Evolutionary conservation across 345 rosid species (phyloP), one percentile per base, ranked within the genome.

Genomic region (Dimocarpus longan): DNA sequence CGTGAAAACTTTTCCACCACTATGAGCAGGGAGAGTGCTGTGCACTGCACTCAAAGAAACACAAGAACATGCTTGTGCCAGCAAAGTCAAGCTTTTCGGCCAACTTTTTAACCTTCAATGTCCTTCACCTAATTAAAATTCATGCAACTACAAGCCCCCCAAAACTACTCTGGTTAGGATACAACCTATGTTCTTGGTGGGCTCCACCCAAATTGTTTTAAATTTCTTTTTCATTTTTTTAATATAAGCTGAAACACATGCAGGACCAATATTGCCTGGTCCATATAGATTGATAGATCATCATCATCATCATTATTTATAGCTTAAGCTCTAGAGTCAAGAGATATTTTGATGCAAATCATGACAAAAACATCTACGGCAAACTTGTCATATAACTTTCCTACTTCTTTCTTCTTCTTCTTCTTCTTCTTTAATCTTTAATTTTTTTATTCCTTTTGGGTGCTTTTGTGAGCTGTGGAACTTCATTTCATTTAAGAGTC

Each of bases 11-110:
- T 71, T 76, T 82, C 69, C 70, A 70, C 81, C 74, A 74, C 82
- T 72, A 81, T 73, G 77, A 76, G 62, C 76, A 80, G 80, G 64
- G 94, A 90, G 98, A 90, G 98, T 93, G 98, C 76, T 86, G 98
- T 93, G 98, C 78, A 87, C 86, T 87, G 88, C 98, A 93, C 98
- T 93, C 97, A 88, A 95, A 57, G 5, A 59, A 8, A 60, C 65
- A n/a, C 9, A 60, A 46, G 52, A 46, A 79, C 89, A 85, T 90
- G 89, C 87, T 85, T 75, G 78, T 88, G 84, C 85, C 89, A 85
- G 80, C 84, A 90, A 87, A 90, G 97, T 95, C 98, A 91, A 91
- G 88, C 91, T 95, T 95, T 95, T 83, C 97, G 93, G 97, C 95
- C 79, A 76, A 54, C 84, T 46, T 62, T 81, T 80, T 60, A 79